A percentile compares a stretch with the other conserved stretches of the same genome.
Conservation (phyloP, 2,329 filamentous ascomycete species). For the Pseudogymnoascus sp. region DNA sequence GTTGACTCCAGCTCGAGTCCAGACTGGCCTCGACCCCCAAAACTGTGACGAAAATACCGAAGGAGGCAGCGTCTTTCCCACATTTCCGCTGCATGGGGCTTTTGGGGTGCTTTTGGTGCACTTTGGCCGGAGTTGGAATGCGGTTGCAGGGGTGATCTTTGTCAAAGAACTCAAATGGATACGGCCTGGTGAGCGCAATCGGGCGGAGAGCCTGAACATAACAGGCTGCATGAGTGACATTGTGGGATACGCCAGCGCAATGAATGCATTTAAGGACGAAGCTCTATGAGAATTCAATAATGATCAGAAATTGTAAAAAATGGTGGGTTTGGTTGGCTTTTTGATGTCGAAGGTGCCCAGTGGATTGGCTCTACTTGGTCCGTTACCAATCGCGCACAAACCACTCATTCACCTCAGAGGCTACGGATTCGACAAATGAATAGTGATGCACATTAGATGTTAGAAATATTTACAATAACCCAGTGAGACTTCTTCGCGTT, state of each 20-base stretch:
- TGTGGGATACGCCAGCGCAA: not conserved
- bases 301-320: not conserved
- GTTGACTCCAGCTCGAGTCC: constrained; percentile 45
- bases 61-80: not conserved
- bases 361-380: not conserved
- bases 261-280: not conserved
- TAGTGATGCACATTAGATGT: not conserved
- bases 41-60: constrained; percentile 18
- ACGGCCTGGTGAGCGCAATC: not conserved
- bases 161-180: not conserved
- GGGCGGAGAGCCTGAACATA: not conserved
- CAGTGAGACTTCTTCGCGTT: too few species aligned
- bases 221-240: not conserved
- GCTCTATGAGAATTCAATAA: not conserved
- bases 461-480: not conserved
- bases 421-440: not conserved
- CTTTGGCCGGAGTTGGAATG: not conserved
- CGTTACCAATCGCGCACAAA: not conserved
- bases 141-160: not conserved
- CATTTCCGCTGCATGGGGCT: not conserved
- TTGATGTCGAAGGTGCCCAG: not conserved
- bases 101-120: not conserved
- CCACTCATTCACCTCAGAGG: not conserved
- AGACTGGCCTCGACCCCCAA: constrained; percentile 30
- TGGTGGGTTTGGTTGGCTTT: not conserved